A percentile compares a stretch with the other conserved stretches of the same genome.
phyloP scores from a whole-genome alignment of 139 green algal species.

The Dunaliella primolecta region DNA sequence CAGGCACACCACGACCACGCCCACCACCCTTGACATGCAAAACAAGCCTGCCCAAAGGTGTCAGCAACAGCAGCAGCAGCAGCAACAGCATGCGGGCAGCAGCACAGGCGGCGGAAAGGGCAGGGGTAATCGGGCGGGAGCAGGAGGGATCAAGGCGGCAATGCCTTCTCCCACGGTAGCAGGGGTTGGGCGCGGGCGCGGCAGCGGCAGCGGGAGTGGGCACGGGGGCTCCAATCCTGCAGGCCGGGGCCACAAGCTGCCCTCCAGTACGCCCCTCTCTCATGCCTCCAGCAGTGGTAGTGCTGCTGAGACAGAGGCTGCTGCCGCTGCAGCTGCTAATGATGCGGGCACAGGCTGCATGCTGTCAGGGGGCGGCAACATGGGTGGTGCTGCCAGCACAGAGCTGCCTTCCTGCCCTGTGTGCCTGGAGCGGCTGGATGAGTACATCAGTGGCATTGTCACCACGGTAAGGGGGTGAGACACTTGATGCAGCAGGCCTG shows the following conservation, averaged over 20 bases:
- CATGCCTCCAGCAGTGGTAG: neutral
- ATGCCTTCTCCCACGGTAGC: too few relatives aligned
- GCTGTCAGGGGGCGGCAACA: neutral
- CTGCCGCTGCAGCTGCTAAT: neutral
- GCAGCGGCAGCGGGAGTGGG: too few relatives aligned
- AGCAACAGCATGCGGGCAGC: neutral
- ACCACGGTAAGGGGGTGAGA: constrained; percentile 74
- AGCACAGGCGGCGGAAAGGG: neutral
- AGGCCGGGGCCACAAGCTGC: neutral
- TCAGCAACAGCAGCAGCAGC: constrained; percentile 12
- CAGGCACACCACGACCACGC: neutral
- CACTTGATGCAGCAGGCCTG: too few relatives aligned
- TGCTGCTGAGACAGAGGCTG: neutral
- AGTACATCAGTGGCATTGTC: constrained; percentile 88
- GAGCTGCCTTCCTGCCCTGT: constrained; percentile 95
- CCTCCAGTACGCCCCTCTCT: neutral
- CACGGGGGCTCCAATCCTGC: too few relatives aligned
- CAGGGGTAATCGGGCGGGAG: too few relatives aligned
- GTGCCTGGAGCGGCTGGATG: constrained; percentile 94
- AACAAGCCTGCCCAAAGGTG: neutral
- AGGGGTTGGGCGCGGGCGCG: too few relatives aligned
- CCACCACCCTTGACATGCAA: neutral
- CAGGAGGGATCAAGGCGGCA: neutral
- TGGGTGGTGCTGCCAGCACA: constrained; percentile 25
- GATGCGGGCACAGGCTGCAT: neutral